Evolutionary conservation across 371 early-diverging fungal species (phyloP), one percentile per base, ranked within the genome.

Genomic region (Zychaea mexicana): DNA sequence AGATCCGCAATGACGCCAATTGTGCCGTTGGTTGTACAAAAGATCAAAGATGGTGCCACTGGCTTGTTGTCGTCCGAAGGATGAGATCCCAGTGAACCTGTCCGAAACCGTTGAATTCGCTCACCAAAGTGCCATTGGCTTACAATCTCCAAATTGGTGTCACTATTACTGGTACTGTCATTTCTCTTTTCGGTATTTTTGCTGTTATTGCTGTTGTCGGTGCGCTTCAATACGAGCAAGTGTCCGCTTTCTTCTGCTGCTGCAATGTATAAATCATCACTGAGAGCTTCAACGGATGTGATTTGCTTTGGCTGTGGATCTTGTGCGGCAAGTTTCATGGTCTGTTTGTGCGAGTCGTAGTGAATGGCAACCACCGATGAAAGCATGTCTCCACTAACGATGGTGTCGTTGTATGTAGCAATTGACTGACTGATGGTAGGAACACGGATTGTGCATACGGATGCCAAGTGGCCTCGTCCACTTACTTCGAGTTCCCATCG

Each of bases 81-180:
- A 17, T 88, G 82, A 85, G 90, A 88, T 0, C 91, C 91, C 68
- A 95, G 63, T 8, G 92, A 88, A 86, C 94, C 97, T 61, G 80
- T 81, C 46, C 89, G 76, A 65, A 96, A 86, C 4, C 88, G 83
- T 61, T 93, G 93, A 54, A 98, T 84, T 30, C 78, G 72, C 58
- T 95, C 95, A n/a, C 96, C 96, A 26, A 94, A 57, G 68, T 95
- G 95, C 84, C 87, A 94, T 58, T 85, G 76, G 36, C 90, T 95
- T 53, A 82, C 78, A 17, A 86, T 80, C 45, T 85, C 83, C 62
- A 86, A 67, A 31, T 72, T 76, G 47, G 86, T 81, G 27, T 88
- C 24, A 22, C 24, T 13, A 6, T 88, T 24, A 46, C 17, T n/a
- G 12, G 8, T 33, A 57, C 52, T 53, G 38, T 59, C 54, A 22